phyloP scores from a whole-genome alignment of 1,284 basidiomycete species.

The Tilletia indica region DNA sequence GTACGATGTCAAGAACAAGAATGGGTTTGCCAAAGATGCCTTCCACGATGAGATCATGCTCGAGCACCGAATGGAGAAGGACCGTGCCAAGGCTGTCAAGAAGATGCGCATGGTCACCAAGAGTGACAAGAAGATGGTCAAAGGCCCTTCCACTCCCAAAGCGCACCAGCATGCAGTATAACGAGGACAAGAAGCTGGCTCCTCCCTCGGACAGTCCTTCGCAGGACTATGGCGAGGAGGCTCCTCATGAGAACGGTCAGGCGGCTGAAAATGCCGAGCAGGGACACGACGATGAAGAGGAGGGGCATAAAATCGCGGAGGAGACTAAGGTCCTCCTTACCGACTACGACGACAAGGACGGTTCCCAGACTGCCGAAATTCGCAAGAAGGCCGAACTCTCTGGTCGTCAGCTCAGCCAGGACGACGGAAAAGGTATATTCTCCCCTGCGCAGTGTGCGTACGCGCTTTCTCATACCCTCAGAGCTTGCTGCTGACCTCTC shows the following conservation, averaged over 20 bases:
- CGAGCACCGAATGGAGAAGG: slow-evolving; percentile 63
- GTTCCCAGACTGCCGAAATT: slow-evolving; percentile 51
- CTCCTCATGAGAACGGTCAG: slow-evolving; percentile 16
- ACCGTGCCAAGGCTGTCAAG: slow-evolving; percentile 40
- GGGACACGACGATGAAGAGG: slow-evolving; percentile 30
- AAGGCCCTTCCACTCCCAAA: slow-evolving; percentile 4
- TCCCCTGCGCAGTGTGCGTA: no score
- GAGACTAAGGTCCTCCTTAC: slow-evolving; percentile 58
- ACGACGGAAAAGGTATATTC: no score
- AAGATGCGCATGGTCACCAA: slow-evolving; percentile 42
- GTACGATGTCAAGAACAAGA: slow-evolving; percentile 72
- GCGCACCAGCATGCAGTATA: slow-evolving; percentile 11
- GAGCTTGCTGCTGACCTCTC: no score
- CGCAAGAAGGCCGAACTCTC: slow-evolving; percentile 52
- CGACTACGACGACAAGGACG: slow-evolving; percentile 58
- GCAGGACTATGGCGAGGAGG: slow-evolving; percentile 1
- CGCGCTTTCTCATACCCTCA: no score
- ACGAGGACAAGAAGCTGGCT: background rate
- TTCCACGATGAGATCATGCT: slow-evolving; percentile 96
- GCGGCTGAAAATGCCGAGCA: slow-evolving; percentile 29
- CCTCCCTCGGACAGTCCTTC: slow-evolving; percentile 9
- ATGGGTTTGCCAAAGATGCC: slow-evolving; percentile 89
- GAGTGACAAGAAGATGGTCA: slow-evolving; percentile 29
- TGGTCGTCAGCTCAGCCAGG: no score
- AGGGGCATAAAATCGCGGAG: slow-evolving; percentile 49